These are phyloP conservation scores for Lactuca sativa DNA, from an alignment of 129 eudicot genomes.

Conservation along the genomic window DNA sequence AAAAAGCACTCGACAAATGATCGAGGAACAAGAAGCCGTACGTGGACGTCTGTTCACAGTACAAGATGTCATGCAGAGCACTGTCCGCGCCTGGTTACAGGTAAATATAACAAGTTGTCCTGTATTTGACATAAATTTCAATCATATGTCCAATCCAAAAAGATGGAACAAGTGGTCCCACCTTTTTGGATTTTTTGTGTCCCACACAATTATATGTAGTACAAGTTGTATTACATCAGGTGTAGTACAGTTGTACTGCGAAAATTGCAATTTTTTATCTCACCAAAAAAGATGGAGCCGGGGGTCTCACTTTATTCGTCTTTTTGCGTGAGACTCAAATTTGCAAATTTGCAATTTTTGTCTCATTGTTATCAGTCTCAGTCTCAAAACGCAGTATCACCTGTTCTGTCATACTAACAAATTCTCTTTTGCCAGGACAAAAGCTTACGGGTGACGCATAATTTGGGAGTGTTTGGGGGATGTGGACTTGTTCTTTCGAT, in stretches of 20 bases:
- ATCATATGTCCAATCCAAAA: background rate
- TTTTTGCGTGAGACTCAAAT: background rate
- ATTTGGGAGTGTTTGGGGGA: slow-evolving; percentile 90
- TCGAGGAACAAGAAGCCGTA: slow-evolving; percentile 96
- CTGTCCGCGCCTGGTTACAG: slow-evolving; percentile 91
- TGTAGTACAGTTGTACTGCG: too few species aligned
- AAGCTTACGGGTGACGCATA: slow-evolving; percentile 82
- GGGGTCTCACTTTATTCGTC: too few species aligned
- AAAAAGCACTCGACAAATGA: slow-evolving; percentile 87
- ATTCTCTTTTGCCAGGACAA: slow-evolving; percentile 48
- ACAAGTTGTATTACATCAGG: too few species aligned
- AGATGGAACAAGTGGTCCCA: background rate
- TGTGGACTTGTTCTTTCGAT: slow-evolving; percentile 73
- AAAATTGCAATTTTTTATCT: too few species aligned
- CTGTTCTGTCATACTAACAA: background rate
- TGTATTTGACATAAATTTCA: background rate
- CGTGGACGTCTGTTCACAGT: slow-evolving; percentile 94
- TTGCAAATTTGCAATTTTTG: too few species aligned
- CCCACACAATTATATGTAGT: too few species aligned
- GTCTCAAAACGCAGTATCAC: too few species aligned
- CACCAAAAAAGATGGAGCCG: too few species aligned
- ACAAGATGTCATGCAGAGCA: slow-evolving; percentile 98
- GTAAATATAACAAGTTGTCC: slow-evolving; percentile 23
- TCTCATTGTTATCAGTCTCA: background rate
- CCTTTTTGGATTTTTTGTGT: background rate